Base-by-base conservation (phyloP, 2,329 filamentous ascomycete genomes). In the Talaromyces funiculosus region DNA sequence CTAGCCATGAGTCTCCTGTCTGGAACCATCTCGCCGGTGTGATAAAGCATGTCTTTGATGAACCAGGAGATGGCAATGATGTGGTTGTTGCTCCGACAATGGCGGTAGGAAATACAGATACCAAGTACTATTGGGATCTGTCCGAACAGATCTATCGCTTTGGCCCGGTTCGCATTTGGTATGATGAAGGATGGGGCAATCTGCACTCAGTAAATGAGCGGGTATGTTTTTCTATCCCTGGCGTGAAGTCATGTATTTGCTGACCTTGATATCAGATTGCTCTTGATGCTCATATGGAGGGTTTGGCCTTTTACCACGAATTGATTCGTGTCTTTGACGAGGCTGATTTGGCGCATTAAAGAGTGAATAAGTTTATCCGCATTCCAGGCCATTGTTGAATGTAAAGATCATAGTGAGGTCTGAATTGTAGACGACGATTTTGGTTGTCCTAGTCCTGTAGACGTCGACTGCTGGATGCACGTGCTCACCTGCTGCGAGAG, bases 91-190 rank as follows among this genome's bases (percentile, higher is more conserved):
- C 79, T 4, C 74, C 77, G 0, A 72, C 72, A 8, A 75, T 76
- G 0, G 73, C 74, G 59, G 75, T 81, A 51, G 80, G 80, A 0
- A 83, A 83, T 53, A 82, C 81, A 0, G 81, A 82, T 59, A 83
- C 81, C 1, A 68, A 75, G 2, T 80, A 81, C 64, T 83, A 82
- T 64, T 82, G 80, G 81, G 68, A 73, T 45, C 63, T 82, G 61
- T 78, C 79, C 20, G 73, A 75, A 62, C 78, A 82, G 56, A 82
- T 83, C 9, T 83, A 81, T 64, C 72, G 81, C 1, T 82, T 43
- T 43, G 40, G 40, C 20, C 40, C 40, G 20, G 20, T 80, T 67
- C 78, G 47, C 14, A 20, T 31, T 9, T 53, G 26, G 47, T 10
- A 53, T 22, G 40, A 43, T 43, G 40, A 43, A 16, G 40, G 40